phyloP scores from a whole-genome alignment of 371 early-diverging fungal genomes.

The Apophysomyces trapeziformis region DNA sequence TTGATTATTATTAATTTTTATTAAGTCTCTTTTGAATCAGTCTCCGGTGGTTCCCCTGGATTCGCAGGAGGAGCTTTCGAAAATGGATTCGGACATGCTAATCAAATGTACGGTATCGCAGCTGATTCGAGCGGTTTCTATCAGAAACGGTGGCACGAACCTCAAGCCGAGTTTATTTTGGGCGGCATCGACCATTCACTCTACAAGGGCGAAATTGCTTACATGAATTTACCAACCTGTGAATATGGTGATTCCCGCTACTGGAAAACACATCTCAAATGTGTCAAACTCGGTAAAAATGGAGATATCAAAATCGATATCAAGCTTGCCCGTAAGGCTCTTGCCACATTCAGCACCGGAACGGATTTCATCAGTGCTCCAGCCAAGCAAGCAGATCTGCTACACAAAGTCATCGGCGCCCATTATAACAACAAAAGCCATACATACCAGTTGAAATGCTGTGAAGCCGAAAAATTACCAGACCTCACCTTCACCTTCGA shows the following conservation, averaged over 20 bases:
- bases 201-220: constrained; percentile 48
- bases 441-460: constrained; percentile 35
- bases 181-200: constrained; percentile 50
- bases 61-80: neutral
- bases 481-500: constrained; percentile 42
- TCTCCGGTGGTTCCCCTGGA: neutral
- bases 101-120: constrained; percentile 14
- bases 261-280: constrained; percentile 50
- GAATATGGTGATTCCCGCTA: constrained; percentile 45
- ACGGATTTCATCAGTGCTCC: constrained; percentile 43
- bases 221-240: constrained; percentile 45
- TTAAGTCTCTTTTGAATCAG: neutral
- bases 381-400: constrained; percentile 36
- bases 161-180: constrained; percentile 47
- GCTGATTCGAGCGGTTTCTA: constrained; percentile 30
- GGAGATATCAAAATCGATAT: constrained; percentile 48
- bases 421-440: constrained; percentile 26
- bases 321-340: constrained; percentile 39
- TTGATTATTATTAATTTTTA: neutral
- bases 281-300: constrained; percentile 40
- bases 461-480: constrained; percentile 37
- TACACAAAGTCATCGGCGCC: constrained; percentile 47
- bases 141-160: constrained; percentile 33
- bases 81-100: neutral
- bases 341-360: constrained; percentile 41